Evolutionary conservation across 2,329 filamentous ascomycete species (phyloP), one percentile per base, ranked within the genome.

Genomic region (Lasiodiplodia gonubiensis): DNA sequence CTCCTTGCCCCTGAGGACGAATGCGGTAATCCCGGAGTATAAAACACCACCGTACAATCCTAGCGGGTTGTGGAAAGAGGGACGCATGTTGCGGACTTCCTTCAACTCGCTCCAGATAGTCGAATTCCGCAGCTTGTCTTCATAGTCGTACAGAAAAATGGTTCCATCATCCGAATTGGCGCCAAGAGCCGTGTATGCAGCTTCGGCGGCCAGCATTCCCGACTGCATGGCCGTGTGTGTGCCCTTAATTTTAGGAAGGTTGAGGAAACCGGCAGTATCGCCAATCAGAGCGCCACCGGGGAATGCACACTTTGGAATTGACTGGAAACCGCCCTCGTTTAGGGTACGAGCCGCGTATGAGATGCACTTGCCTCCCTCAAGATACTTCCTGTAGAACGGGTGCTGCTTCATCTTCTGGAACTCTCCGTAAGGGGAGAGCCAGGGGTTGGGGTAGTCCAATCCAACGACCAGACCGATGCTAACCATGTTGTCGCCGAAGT

Each of bases 381-480:
- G 86, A 21, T 94, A 89, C 5, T 88, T 85, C 71, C 86, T 89
- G 84, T 96, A 98, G 60, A 96, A 82, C n/a, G 95, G 94, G 79
- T 99, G 95, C 73, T 94, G 91, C 86, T 99, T 99, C 85, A 99
- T 90, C 84, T 97, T 97, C 80, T 99, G 95, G 79, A 99, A 99
- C 78, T 99, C 95, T 68, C 89, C 88, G 77, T 98, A 99, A 0
- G 95, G 95, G 3, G 94, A 95, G 66, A 98, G 81, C 93, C 94
- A 99, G 0, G 95, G 95, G 80, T 99, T 99, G 51, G 92, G 86
- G 79, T 99, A 99, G 83, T 99, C 95, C 65, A 99, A 86, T 27
- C 94, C 94, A 46, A 96, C 92, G 12, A 99, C 95, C 21, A 98
- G 85, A 27, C 95, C 95, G 67, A 99, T 85, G 72, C 90, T 93